Conservation (phyloP, 2,329 filamentous ascomycete species). For the Spiromastix sp. region DNA sequence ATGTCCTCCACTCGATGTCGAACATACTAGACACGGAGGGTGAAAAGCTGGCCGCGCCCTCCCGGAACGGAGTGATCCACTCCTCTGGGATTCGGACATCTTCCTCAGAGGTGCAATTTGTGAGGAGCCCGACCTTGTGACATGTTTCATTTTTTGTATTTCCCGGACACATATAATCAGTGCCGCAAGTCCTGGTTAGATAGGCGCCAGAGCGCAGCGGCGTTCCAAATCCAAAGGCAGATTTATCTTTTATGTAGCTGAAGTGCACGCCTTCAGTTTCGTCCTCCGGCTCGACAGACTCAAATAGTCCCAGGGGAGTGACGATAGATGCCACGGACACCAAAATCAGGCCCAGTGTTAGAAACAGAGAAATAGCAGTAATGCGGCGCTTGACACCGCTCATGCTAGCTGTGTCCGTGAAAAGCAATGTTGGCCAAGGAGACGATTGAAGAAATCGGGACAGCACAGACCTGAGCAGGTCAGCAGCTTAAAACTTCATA, state of each 20-base stretch:
- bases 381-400: conserved; percentile 22
- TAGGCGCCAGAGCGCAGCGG: conserved; percentile 21
- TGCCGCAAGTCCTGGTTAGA: conserved; percentile 24
- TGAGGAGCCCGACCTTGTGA: conserved; percentile 2
- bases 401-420: conserved; percentile 25
- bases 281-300: conserved; percentile 20
- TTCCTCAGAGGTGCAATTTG: conserved; percentile 15
- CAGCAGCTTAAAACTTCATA: background rate
- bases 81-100: conserved; percentile 22
- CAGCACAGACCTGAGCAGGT: conserved; percentile 23
- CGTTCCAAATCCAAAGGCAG: conserved; percentile 31
- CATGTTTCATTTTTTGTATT: conserved; percentile 7
- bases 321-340: conserved; percentile 33
- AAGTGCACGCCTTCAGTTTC: conserved; percentile 19
- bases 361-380: conserved; percentile 16
- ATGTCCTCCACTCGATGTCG: conserved; percentile 31
- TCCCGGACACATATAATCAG: conserved; percentile 15
- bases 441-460: conserved; percentile 28
- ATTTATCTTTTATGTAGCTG: conserved; percentile 27
- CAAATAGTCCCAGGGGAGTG: conserved; percentile 37
- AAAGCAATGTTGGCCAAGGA: conserved; percentile 34
- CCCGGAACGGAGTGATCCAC: conserved; percentile 26
- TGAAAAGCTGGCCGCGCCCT: conserved; percentile 20
- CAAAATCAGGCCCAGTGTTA: conserved; percentile 20
- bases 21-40: conserved; percentile 32